These are phyloP conservation scores for Hyaloscypha variabilis DNA, from an alignment of 495 filamentous ascomycete genomes.

Conservation along the genomic window DNA sequence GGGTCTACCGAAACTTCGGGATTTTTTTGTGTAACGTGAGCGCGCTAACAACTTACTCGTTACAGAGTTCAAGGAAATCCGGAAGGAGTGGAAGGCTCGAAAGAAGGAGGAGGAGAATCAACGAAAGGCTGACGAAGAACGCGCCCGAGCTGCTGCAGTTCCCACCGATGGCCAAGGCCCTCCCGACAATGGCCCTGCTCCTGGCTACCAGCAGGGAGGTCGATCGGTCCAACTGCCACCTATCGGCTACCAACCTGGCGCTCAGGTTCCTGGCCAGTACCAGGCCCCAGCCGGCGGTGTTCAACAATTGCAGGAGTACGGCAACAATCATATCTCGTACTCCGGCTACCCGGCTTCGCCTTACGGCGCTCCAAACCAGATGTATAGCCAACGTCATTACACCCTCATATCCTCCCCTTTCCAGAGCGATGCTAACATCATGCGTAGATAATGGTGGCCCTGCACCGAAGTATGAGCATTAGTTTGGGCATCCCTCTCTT, in stretches of 20 bases:
- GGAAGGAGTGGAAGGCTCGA: slow-evolving; percentile 97
- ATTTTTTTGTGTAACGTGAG: slow-evolving; percentile 33
- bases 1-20: slow-evolving; percentile 24
- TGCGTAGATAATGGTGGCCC: slow-evolving; percentile 32
- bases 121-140: slow-evolving; percentile 91
- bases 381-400: slow-evolving; percentile 77
- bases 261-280: slow-evolving; percentile 67
- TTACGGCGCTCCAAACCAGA: slow-evolving; percentile 70
- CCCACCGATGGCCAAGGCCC: slow-evolving; percentile 60
- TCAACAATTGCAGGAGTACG: slow-evolving; percentile 67
- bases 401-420: slow-evolving; percentile 32
- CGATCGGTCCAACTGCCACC: slow-evolving; percentile 76
- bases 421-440: slow-evolving; percentile 26
- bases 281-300: slow-evolving; percentile 64
- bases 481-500: slow-evolving; percentile 16
- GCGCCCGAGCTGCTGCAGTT: slow-evolving; percentile 68
- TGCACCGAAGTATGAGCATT: slow-evolving; percentile 34
- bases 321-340: slow-evolving; percentile 49
- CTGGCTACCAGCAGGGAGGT: slow-evolving; percentile 61
- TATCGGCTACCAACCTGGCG: slow-evolving; percentile 77
- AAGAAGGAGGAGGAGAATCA: slow-evolving; percentile 97
- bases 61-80: slow-evolving; percentile 97
- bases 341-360: slow-evolving; percentile 72
- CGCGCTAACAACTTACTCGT: slow-evolving; percentile 38
- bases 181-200: slow-evolving; percentile 61